Evolutionary conservation across 2,329 filamentous ascomycete genomes (phyloP).

Genomic region (Alternaria sp.): DNA sequence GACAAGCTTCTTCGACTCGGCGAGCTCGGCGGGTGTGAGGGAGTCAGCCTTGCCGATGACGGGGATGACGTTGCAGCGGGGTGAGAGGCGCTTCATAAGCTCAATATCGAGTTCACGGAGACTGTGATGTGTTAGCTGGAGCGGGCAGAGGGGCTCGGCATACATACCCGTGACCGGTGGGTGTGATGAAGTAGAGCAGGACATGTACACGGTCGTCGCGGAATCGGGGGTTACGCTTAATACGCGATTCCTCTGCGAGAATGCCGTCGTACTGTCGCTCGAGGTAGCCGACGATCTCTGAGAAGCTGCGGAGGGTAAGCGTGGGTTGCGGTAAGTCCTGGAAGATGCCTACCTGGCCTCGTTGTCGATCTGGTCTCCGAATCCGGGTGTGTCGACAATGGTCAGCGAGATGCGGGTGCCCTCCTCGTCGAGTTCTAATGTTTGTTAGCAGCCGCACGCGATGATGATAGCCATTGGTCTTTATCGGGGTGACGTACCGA

Average conservation of each 20-base stretch:
- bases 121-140: conserved; percentile 55
- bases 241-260: conserved; percentile 97
- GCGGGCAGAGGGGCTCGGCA: background rate
- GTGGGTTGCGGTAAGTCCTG: background rate
- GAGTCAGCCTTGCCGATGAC: conserved; percentile 99
- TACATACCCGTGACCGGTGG: conserved; percentile 87
- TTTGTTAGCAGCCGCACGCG: conserved; percentile 9
- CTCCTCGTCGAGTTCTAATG: conserved; percentile 86
- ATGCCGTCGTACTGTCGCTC: conserved; percentile 99
- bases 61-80: conserved; percentile 97
- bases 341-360: conserved; percentile 77
- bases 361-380: conserved; percentile 99
- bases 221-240: conserved; percentile 99
- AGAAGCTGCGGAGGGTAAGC: conserved; percentile 69
- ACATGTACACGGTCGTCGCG: conserved; percentile 98
- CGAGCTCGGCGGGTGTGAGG: conserved; percentile 92
- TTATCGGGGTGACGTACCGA: conserved; percentile 67
- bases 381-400: conserved; percentile 97
- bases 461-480: background rate
- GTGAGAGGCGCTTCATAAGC: conserved; percentile 98
- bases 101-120: conserved; percentile 99
- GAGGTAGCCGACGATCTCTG: conserved; percentile 96
- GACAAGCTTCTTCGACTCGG: conserved; percentile 99
- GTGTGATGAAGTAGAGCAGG: conserved; percentile 98
- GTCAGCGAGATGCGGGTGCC: conserved; percentile 97